These are phyloP conservation scores for Crithidia sp. DNA, from an alignment of 208 protist species.

Conservation along the genomic window DNA sequence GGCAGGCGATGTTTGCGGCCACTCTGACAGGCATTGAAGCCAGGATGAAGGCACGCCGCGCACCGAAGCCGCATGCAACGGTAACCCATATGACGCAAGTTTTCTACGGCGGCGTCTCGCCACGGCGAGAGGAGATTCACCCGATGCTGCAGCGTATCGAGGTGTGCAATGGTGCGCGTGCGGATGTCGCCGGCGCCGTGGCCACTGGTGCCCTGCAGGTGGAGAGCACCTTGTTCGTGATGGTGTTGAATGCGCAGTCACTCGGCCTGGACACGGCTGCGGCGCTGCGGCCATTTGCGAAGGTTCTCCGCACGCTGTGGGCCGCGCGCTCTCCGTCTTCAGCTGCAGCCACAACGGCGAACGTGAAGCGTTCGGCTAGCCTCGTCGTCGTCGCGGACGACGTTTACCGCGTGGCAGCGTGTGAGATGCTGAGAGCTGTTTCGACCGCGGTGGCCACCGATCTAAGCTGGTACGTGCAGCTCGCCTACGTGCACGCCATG, in stretches of 20 bases:
- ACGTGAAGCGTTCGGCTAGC: conserved; percentile 2
- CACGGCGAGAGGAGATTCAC: conserved; percentile 23
- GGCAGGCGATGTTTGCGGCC: not conserved
- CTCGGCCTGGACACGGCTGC: conserved; percentile 9
- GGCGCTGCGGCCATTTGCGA: conserved; percentile 16
- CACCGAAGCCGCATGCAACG: not conserved
- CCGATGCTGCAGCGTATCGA: conserved; percentile 29
- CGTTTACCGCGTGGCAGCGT: conserved; percentile 18
- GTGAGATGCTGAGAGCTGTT: conserved; percentile 13
- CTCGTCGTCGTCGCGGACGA: conserved; percentile 30
- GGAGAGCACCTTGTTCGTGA: conserved; percentile 19
- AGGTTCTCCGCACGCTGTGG: conserved; percentile 21
- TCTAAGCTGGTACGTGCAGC: conserved; percentile 30
- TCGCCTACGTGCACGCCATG: conserved; percentile 40
- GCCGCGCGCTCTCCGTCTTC: not conserved
- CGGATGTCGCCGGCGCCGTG: not conserved
- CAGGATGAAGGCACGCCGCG: conserved; percentile 8
- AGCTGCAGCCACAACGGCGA: not conserved
- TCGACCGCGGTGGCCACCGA: conserved; percentile 6
- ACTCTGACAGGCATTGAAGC: conserved; percentile 8
- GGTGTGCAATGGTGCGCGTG: conserved; percentile 1
- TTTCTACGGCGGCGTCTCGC: conserved; percentile 35
- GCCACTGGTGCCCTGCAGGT: conserved; percentile 5
- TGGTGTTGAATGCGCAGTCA: conserved; percentile 31
- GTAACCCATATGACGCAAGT: conserved; percentile 34